phyloP scores from a whole-genome alignment of 116 monocot species.

The Thalassia testudinum region DNA sequence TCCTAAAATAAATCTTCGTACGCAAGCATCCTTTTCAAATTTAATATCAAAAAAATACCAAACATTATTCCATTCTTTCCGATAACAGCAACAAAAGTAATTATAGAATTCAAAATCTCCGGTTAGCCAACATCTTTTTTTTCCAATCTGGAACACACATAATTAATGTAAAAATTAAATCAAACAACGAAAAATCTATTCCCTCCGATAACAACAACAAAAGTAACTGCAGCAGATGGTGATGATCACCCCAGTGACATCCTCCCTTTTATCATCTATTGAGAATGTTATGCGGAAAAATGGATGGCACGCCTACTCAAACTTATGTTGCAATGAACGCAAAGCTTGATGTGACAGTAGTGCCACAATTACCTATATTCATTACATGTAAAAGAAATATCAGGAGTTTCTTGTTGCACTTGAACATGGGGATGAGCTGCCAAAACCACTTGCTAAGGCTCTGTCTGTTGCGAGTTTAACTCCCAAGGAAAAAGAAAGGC shows the following conservation, averaged over 20 bases:
- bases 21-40: no score
- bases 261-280: slow-evolving; percentile 26
- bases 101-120: slow-evolving; percentile 29
- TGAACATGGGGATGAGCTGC: slow-evolving; percentile 23
- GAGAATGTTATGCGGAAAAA: slow-evolving; percentile 14
- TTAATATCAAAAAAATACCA: no score
- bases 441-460: slow-evolving; percentile 49
- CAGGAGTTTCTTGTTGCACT: slow-evolving; percentile 12
- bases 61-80: no score
- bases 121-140: no score
- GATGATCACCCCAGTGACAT: slow-evolving; percentile 17
- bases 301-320: slow-evolving; percentile 28
- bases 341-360: slow-evolving; percentile 18
- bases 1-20: no score
- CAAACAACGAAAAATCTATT: slow-evolving; percentile 3
- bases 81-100: slow-evolving; percentile 8
- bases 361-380: slow-evolving; percentile 25
- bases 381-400: slow-evolving; percentile 11
- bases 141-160: no score
- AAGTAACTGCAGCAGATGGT: slow-evolving; percentile 5
- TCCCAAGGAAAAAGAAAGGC: slow-evolving; percentile 19
- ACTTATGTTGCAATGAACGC: slow-evolving; percentile 34
- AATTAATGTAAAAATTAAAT: no score
- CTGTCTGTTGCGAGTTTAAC: slow-evolving; percentile 43
- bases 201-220: slow-evolving; percentile 6